Evolutionary conservation across 2,329 filamentous ascomycete genomes (phyloP), one percentile per base, ranked within the genome.

Genomic region (Trichoderma arundinaceum): DNA sequence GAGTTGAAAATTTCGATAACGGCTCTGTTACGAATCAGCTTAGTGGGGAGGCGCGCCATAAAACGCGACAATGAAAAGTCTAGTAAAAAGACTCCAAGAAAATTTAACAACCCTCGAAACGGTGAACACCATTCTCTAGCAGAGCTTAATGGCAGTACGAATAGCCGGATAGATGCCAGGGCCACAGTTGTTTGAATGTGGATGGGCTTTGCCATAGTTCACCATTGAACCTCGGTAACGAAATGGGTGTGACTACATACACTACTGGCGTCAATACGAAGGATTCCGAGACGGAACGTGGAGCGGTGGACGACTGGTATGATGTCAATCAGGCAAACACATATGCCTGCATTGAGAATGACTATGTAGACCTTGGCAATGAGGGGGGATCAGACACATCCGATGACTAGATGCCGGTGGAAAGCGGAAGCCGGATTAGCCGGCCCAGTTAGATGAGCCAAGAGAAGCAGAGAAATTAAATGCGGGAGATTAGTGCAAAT

Each of bases 281-380:
- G 32, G 43, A 62, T 43, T 62, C n/a, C 15, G 28, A 62, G 22
- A 38, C 39, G n/a, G 58, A 22, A 33, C 22, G 22, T 10, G 22
- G 33, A n/a, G 28, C 8, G n/a, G 32, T 6, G 33, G 10, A 22
- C 19, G 28, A 22, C 6, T 51, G 46, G 58, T 15, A 62, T 62
- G 58, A 62, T 51, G 38, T 62, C 58, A 62, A 33, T 17, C 46
- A 35, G 3, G 38, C n/a, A 44, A 46, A 35, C 13, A 38, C 46
- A 51, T 10, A 41, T 62, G 22, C 3, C 22, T 22, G 12, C 38
- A 44, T 15, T n/a, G 48, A 35, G 39, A 5, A 15, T 2, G 38
- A 33, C 48, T 61, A 52, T 22, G 38, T 33, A 43, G 32, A 43
- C 13, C 22, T 52, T 52, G 46, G 43, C 8, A 38, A 19, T 15